Conservation (phyloP, 1,139 yeast species). For the Candida mesenterica region DNA sequence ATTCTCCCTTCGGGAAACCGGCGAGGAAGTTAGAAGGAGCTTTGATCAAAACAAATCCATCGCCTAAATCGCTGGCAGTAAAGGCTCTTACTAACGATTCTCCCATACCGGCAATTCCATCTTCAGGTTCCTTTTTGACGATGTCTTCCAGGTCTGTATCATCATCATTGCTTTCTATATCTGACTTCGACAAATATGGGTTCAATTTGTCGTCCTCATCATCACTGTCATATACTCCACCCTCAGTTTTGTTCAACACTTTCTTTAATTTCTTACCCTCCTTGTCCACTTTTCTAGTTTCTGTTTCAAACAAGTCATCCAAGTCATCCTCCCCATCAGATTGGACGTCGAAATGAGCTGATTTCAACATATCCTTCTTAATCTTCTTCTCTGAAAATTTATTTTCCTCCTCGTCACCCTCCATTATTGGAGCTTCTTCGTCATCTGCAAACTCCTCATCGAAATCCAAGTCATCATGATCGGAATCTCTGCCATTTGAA, state of each 20-base stretch:
- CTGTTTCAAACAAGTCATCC: constrained; percentile 64
- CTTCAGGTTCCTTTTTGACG: constrained; percentile 46
- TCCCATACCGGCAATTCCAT: constrained; percentile 21
- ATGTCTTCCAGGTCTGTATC: constrained; percentile 32
- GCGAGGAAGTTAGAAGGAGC: constrained; percentile 60
- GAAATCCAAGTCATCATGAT: constrained; percentile 88
- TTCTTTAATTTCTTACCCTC: constrained; percentile 86
- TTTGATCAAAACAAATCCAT: constrained; percentile 66
- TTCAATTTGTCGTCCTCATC: constrained; percentile 68
- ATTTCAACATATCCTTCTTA: constrained; percentile 86
- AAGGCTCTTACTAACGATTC: constrained; percentile 23
- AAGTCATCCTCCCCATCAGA: constrained; percentile 59
- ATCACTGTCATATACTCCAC: constrained; percentile 88
- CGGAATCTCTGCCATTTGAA: constrained; percentile 63
- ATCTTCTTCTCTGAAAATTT: constrained; percentile 85
- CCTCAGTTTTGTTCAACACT: constrained; percentile 82
- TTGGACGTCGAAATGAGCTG: constrained; percentile 68
- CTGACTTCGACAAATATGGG: constrained; percentile 78
- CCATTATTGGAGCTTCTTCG: constrained; percentile 97
- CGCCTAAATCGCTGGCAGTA: constrained; percentile 49
- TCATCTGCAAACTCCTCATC: constrained; percentile 98
- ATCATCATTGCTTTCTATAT: constrained; percentile 57
- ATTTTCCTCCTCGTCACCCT: constrained; percentile 94
- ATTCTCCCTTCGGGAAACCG: constrained; percentile 77
- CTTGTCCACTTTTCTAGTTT: constrained; percentile 76